Evolutionary conservation across 139 green algal genomes (phyloP), one percentile per base, ranked within the genome.

Genomic region (Picochlorum sp.): DNA sequence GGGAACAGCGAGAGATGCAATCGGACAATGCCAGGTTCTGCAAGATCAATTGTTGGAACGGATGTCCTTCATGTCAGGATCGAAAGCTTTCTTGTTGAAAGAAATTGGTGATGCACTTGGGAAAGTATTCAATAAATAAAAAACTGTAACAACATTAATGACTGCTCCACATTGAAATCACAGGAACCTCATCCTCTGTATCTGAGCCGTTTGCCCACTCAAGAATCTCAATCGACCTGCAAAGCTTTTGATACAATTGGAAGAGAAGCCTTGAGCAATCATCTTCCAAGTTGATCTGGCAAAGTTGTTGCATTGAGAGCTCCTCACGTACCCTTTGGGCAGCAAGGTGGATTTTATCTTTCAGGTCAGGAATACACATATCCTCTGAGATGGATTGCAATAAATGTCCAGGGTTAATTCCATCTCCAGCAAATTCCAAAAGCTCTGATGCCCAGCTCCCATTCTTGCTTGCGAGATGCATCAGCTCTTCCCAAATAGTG

Each of bases 401-500:
- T 24, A 98, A 71, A 15, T 69, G 41, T 56, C 96, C 78, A 4
- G 92, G 92, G 64, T 98, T 82, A 21, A 98, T 75, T 71, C 90
- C 71, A 14, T 83, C 85, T 6, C 83, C 84, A 1, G 69, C 15
- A 65, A 91, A 79, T 63, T 98, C 92, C 76, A 97, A 75, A 68
- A 97, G 77, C 47, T 69, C 66, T 6, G 89, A 88, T 78, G 85
- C 71, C 69, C 86, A 84, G 37, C 84, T 76, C 9, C 89, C 66
- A 37, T 71, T 77, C 6, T 57, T 61, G 24, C 96, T 74, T 2
- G 83, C 81, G 61, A 87, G 85, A 32, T 62, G 74, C 52, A 97
- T 94, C 24, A 97, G 85, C 49, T 87, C 74, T 41, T 94, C 89
- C 89, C 90, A 95, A 44, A 97, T 79, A 67, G 96, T 87, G n/a